These are phyloP conservation scores for Trichoderma brevicompactum DNA, from an alignment of 2,329 filamentous ascomycete genomes.

Conservation along the genomic window DNA sequence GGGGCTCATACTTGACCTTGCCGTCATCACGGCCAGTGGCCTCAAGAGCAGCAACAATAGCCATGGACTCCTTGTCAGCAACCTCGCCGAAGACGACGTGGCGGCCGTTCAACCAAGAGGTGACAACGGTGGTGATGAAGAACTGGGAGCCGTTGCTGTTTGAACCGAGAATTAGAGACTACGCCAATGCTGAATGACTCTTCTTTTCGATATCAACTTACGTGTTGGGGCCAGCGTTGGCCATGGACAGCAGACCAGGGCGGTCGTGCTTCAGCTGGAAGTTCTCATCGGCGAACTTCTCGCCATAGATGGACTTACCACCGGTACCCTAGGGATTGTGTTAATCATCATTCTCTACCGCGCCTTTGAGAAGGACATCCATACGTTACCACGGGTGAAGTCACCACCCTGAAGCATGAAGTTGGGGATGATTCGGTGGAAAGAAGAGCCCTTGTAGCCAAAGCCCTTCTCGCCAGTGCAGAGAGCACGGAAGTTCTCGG, in stretches of 20 bases:
- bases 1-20: constrained; percentile 58
- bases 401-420: constrained; percentile 98
- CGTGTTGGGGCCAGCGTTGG: constrained; percentile 95
- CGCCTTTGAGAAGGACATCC: constrained; percentile 41
- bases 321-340: constrained; percentile 70
- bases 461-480: constrained; percentile 81
- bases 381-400: constrained; percentile 89
- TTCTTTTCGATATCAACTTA: constrained; percentile 45
- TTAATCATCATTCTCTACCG: constrained; percentile 26
- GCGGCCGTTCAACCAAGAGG: constrained; percentile 80
- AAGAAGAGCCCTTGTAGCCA: constrained; percentile 80
- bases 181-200: not conserved
- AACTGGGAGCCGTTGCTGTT: constrained; percentile 95
- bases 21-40: constrained; percentile 61
- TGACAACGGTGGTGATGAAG: constrained; percentile 93
- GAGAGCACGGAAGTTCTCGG: constrained; percentile 81
- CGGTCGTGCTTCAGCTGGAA: constrained; percentile 74
- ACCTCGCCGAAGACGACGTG: constrained; percentile 88
- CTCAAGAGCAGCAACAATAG: constrained; percentile 65
- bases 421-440: constrained; percentile 90
- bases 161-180: constrained; percentile 30
- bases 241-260: constrained; percentile 88
- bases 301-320: constrained; percentile 92
- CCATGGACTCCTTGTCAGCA: constrained; percentile 52
- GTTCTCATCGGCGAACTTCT: constrained; percentile 95